A percentile compares a stretch with the other conserved stretches of the same genome.
Evolutionary conservation across 805 yeast species (phyloP).

Genomic region (Nakazawaea anatomiae): DNA sequence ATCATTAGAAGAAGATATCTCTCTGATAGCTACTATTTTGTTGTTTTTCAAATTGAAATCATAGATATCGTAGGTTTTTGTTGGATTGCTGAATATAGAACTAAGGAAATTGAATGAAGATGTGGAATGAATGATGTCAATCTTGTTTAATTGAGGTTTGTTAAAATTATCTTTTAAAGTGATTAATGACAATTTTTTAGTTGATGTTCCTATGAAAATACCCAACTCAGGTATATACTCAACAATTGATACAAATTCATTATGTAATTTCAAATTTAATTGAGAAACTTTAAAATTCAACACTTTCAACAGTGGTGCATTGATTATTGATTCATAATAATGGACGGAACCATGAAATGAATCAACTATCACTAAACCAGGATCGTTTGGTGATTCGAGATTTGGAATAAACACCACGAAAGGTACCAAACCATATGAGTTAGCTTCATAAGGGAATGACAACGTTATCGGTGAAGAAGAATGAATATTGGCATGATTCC

Average conservation of each 20-base stretch:
- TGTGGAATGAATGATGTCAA: slow-evolving; percentile 18
- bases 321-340: slow-evolving; percentile 71
- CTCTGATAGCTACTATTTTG: slow-evolving; percentile 53
- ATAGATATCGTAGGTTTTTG: slow-evolving; percentile 13
- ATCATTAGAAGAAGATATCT: slow-evolving; percentile 41
- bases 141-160: slow-evolving; percentile 34
- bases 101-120: slow-evolving; percentile 12
- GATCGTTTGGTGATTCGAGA: slow-evolving; percentile 34
- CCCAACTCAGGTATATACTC: slow-evolving; percentile 73
- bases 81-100: slow-evolving; percentile 11
- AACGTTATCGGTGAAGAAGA: slow-evolving; percentile 41
- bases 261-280: slow-evolving; percentile 34
- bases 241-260: slow-evolving; percentile 53
- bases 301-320: slow-evolving; percentile 60
- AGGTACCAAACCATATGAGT: slow-evolving; percentile 30
- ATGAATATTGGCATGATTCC: slow-evolving; percentile 53
- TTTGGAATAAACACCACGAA: slow-evolving; percentile 46
- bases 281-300: slow-evolving; percentile 32
- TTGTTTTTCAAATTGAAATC: slow-evolving; percentile 21
- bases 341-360: slow-evolving; percentile 51
- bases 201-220: slow-evolving; percentile 60
- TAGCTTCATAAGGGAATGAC: slow-evolving; percentile 37
- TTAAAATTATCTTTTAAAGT: slow-evolving; percentile 66
- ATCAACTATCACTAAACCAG: slow-evolving; percentile 69
- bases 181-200: slow-evolving; percentile 58